phyloP scores from a whole-genome alignment of 495 filamentous ascomycete genomes.

The Pseudotulostoma volvatum region DNA sequence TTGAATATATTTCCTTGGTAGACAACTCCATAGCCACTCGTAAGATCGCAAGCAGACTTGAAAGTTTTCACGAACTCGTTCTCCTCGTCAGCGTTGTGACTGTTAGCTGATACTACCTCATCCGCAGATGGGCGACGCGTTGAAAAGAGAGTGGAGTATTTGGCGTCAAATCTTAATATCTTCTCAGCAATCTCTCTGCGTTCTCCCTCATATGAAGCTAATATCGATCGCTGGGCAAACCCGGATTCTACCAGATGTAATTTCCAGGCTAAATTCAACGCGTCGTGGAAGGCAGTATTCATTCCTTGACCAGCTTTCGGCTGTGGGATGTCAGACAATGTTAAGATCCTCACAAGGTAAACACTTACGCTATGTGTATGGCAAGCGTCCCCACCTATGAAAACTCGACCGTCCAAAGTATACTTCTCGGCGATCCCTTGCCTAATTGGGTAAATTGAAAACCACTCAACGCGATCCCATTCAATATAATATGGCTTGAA shows the following conservation, averaged over 20 bases:
- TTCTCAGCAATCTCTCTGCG: slow-evolving; percentile 50
- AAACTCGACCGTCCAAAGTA: slow-evolving; percentile 34
- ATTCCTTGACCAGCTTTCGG: slow-evolving; percentile 45
- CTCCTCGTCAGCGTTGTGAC: slow-evolving; percentile 22
- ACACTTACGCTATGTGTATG: slow-evolving; percentile 45
- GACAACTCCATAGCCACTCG: slow-evolving; percentile 46
- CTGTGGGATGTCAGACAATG: slow-evolving; percentile 24
- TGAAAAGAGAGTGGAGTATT: slow-evolving; percentile 47
- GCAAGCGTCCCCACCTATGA: slow-evolving; percentile 43
- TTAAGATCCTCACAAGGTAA: slow-evolving; percentile 1
- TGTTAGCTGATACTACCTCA: slow-evolving; percentile 35
- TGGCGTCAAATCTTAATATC: slow-evolving; percentile 57
- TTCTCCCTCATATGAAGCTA: slow-evolving; percentile 56
- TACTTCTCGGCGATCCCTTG: slow-evolving; percentile 42
- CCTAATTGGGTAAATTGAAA: slow-evolving; percentile 43
- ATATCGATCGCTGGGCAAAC: slow-evolving; percentile 34
- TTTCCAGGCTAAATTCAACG: slow-evolving; percentile 68
- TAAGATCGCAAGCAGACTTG: slow-evolving; percentile 50
- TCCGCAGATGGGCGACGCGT: slow-evolving; percentile 39
- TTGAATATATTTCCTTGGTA: slow-evolving; percentile 50
- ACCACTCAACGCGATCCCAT: slow-evolving; percentile 37
- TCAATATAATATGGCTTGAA: slow-evolving; percentile 39
- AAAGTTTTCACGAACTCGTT: slow-evolving; percentile 50
- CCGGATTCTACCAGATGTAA: slow-evolving; percentile 47
- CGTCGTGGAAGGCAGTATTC: slow-evolving; percentile 34